These are phyloP conservation scores for Roridomyces roridus DNA, from an alignment of 768 basidiomycete species.

Conservation along the genomic window DNA sequence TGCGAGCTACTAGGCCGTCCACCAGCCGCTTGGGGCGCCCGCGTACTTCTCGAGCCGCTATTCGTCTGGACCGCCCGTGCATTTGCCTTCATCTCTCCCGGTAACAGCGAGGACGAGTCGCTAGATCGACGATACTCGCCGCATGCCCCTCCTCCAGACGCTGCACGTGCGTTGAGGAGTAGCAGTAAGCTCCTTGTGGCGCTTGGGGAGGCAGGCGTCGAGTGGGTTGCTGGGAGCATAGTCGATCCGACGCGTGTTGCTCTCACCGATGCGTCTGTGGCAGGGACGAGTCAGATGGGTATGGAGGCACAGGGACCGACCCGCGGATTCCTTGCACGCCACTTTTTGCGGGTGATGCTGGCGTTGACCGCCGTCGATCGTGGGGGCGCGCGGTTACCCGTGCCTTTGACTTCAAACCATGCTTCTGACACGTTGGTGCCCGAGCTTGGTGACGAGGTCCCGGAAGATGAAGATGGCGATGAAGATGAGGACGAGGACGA, in stretches of 20 bases:
- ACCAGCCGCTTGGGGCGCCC: slow-evolving; percentile 70
- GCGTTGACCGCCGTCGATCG: slow-evolving; percentile 65
- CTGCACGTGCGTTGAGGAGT: not conserved
- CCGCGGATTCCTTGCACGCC: slow-evolving; percentile 55
- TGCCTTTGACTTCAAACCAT: too few species aligned
- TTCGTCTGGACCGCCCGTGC: slow-evolving; percentile 69
- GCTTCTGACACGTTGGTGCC: too few species aligned
- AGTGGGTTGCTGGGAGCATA: slow-evolving; percentile 19
- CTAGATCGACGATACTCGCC: slow-evolving; percentile 46
- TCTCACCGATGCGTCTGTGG: not conserved
- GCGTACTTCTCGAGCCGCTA: slow-evolving; percentile 83
- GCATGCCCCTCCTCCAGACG: not conserved
- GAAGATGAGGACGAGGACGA: slow-evolving; percentile 66
- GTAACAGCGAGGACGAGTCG: slow-evolving; percentile 50
- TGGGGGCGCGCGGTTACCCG: slow-evolving; percentile 12
- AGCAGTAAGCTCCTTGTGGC: slow-evolving; percentile 12
- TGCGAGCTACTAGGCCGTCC: slow-evolving; percentile 83
- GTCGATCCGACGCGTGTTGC: slow-evolving; percentile 2
- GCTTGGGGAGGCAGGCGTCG: slow-evolving; percentile 18
- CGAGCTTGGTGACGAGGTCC: slow-evolving; percentile 29
- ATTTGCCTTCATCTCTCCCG: not conserved
- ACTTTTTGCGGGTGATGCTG: slow-evolving; percentile 73
- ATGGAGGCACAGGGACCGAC: not conserved
- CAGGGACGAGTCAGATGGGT: not conserved
- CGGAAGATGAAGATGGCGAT: slow-evolving; percentile 86